These are phyloP conservation scores for Obelidium mucronatum DNA, from an alignment of 192 early-diverging fungal species.

Conservation along the genomic window DNA sequence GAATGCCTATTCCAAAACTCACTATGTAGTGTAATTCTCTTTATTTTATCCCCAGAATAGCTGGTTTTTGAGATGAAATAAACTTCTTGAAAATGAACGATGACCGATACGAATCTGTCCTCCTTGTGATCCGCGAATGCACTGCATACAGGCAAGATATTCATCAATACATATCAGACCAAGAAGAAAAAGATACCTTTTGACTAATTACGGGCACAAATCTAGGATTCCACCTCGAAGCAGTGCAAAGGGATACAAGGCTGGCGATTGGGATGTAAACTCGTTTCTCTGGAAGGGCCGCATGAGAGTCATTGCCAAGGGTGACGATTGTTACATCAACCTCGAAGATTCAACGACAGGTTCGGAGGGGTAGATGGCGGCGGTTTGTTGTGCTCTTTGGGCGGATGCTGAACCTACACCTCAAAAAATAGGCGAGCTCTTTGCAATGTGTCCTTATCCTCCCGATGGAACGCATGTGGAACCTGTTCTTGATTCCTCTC, in stretches of 20 bases:
- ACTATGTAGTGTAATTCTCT: not conserved
- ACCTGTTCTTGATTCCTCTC: conserved; percentile 79
- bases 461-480: conserved; percentile 73
- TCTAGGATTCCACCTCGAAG: conserved; percentile 73
- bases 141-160: conserved; percentile 55
- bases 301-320: conserved; percentile 72
- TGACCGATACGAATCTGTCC: conserved; percentile 78
- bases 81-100: conserved; percentile 7
- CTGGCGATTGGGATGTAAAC: conserved; percentile 83
- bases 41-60: not conserved
- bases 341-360: conserved; percentile 62
- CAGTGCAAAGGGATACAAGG: conserved; percentile 72
- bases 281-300: conserved; percentile 82
- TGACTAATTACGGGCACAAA: not conserved
- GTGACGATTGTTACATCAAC: conserved; percentile 72
- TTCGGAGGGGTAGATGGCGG: conserved; percentile 7
- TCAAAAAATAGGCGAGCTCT: conserved; percentile 67
- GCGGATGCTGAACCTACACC: conserved; percentile 12
- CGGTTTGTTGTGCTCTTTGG: not conserved
- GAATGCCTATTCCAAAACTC: not conserved
- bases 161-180: not conserved
- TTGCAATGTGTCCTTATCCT: conserved; percentile 81
- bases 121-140: conserved; percentile 82
- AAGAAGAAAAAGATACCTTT: not conserved
- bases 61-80: too few relatives aligned